Percentiles rank a stretch among this genome's conserved stretches.
These are phyloP conservation scores for Aureobasidium sp. DNA, from an alignment of 2,329 filamentous ascomycete species.

Conservation along the genomic window DNA sequence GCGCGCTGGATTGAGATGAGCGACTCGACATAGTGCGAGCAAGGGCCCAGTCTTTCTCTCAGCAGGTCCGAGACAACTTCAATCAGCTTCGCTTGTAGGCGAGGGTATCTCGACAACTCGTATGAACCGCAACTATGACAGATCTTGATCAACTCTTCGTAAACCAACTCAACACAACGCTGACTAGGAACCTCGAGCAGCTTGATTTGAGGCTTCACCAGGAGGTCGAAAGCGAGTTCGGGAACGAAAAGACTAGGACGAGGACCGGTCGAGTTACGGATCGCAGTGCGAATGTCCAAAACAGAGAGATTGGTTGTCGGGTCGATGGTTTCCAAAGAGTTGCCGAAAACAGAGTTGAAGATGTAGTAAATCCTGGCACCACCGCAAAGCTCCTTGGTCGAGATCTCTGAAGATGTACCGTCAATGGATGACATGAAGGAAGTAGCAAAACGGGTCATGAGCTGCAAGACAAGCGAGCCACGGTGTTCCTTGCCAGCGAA, in stretches of 20 bases:
- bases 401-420: slow-evolving; percentile 96
- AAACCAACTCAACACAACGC: slow-evolving; percentile 93
- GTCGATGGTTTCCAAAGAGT: slow-evolving; percentile 90
- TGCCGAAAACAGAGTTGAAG: slow-evolving; percentile 97
- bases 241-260: slow-evolving; percentile 94
- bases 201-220: slow-evolving; percentile 98
- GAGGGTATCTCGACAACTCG: slow-evolving; percentile 83
- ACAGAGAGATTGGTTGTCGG: slow-evolving; percentile 92
- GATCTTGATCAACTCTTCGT: slow-evolving; percentile 98
- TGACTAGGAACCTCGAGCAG: slow-evolving; percentile 90
- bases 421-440: slow-evolving; percentile 99
- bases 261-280: slow-evolving; percentile 94
- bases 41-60: slow-evolving; percentile 81
- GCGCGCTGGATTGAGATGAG: slow-evolving; percentile 95
- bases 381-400: slow-evolving; percentile 93
- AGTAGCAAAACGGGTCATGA: slow-evolving; percentile 97
- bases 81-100: slow-evolving; percentile 92
- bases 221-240: slow-evolving; percentile 91
- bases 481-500: slow-evolving; percentile 97
- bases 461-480: slow-evolving; percentile 86
- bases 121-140: slow-evolving; percentile 97
- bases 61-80: slow-evolving; percentile 96
- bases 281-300: slow-evolving; percentile 91
- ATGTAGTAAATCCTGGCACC: slow-evolving; percentile 97
- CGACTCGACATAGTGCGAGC: slow-evolving; percentile 87